Conservation (phyloP, 345 rosid species). For the Psidium friedrichsthalianum region DNA sequence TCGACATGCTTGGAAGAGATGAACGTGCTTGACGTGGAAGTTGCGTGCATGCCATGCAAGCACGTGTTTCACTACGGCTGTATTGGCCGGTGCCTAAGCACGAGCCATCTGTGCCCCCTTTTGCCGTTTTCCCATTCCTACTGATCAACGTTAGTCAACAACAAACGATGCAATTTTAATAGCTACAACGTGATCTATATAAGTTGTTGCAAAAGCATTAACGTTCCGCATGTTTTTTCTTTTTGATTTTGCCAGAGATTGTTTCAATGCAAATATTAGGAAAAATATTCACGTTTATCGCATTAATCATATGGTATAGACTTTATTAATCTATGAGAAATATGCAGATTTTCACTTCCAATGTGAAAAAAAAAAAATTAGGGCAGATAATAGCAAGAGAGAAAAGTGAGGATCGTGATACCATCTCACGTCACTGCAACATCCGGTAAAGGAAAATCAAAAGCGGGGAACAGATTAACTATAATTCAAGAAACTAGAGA, state of each 20-base stretch:
- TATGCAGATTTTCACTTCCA: too few relatives aligned
- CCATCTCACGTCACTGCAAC: too few relatives aligned
- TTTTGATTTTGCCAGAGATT: not conserved
- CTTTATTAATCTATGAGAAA: not conserved
- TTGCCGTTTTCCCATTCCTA: not conserved
- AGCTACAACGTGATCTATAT: not conserved
- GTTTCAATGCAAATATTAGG: not conserved
- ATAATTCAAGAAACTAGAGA: too few relatives aligned
- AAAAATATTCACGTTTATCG: not conserved
- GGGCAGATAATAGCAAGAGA: too few relatives aligned
- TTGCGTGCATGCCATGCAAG: not conserved
- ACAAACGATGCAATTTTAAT: not conserved
- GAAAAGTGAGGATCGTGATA: too few relatives aligned
- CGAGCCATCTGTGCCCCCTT: not conserved
- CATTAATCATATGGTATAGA: not conserved
- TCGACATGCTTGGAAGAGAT: not conserved
- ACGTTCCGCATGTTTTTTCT: not conserved
- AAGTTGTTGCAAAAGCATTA: not conserved
- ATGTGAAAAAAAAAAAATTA: too few relatives aligned
- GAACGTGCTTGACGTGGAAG: not conserved
- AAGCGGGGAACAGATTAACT: too few relatives aligned
- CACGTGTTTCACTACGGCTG: not conserved
- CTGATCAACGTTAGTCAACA: not conserved
- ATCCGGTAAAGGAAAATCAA: too few relatives aligned
- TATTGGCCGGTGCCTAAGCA: not conserved